These are phyloP conservation scores for Populus trichocarpa DNA, from an alignment of 441 rosid species.

Conservation along the genomic window DNA sequence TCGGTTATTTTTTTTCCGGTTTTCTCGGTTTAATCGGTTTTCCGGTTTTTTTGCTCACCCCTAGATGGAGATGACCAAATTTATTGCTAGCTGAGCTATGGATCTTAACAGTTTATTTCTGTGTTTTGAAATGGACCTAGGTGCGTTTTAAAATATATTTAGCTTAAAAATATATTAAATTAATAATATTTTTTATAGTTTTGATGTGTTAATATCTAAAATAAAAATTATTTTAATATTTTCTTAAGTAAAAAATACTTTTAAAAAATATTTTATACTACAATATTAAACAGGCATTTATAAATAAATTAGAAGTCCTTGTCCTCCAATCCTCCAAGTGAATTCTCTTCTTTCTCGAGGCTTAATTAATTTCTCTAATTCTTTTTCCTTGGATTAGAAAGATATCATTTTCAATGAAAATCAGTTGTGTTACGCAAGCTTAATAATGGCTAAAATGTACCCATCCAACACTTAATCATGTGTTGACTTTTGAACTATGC, in stretches of 20 bases:
- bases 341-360: not conserved
- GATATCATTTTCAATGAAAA: not conserved
- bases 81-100: not conserved
- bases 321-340: not conserved
- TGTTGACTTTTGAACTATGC: not conserved
- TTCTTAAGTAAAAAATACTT: too few relatives aligned
- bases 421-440: not conserved
- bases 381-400: not conserved
- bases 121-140: not conserved
- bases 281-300: too few relatives aligned
- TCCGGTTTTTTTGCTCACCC: too few relatives aligned
- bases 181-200: too few relatives aligned
- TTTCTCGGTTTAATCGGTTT: too few relatives aligned
- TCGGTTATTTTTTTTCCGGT: too few relatives aligned
- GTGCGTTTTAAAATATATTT: too few relatives aligned
- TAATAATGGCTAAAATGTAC: too few relatives aligned
- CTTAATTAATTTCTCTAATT: not conserved
- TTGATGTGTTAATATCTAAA: too few relatives aligned
- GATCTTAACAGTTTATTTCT: not conserved
- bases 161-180: not conserved
- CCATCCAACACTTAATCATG: not conserved
- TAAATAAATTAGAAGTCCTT: not conserved
- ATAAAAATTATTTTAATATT: too few relatives aligned
- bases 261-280: too few relatives aligned
- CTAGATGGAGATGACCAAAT: not conserved